Evolutionary conservation across 805 yeast species (phyloP), one percentile per base, ranked within the genome.

Genomic region (Metschnikowia proteae): DNA sequence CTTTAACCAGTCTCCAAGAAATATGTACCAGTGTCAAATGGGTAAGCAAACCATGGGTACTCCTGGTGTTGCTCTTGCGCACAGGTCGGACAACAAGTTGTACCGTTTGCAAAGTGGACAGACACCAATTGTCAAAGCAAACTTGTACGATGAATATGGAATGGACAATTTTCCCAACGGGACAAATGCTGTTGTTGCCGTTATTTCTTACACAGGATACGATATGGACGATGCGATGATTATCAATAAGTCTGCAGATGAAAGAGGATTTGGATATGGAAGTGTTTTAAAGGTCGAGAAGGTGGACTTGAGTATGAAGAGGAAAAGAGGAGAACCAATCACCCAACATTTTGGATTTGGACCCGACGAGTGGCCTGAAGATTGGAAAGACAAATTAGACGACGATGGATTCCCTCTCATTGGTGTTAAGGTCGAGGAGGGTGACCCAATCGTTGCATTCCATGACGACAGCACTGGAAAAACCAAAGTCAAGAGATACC

Each of bases 191-290:
- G 97, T 94, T 51, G 99, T 94, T 55, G 99, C 99, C 0, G 99
- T 94, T 59, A 94, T 94, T 64, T 91, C 99, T 0, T 94, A 94
- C 68, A 94, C 99, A 1, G 99, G 99, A 60, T 94, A 94, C 65
- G 99, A 94, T 87, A 94, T 94, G 98, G 99, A 94, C 74, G 99
- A 94, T 70, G 99, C 99, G 65, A 92, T 94, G 98, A 94, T 94
- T 62, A 81, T 94, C 59, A 94, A 94, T 70, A 94, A 94, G 69
- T 87, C 96, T 44, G 97, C 98, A 0, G 96, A 91, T 61, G 99
- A 94, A 72, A 81, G 99, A 68, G 99, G 99, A 0, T 94, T 94
- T 57, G 98, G 96, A 17, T 92, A 94, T 61, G 99, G 99, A 71
- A 88, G 96, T 6, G 95, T 94, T 56, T 90, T 88, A 72, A 94